These are phyloP conservation scores for Aspergillus conjunctus DNA, from an alignment of 495 filamentous ascomycete genomes.

Conservation along the genomic window DNA sequence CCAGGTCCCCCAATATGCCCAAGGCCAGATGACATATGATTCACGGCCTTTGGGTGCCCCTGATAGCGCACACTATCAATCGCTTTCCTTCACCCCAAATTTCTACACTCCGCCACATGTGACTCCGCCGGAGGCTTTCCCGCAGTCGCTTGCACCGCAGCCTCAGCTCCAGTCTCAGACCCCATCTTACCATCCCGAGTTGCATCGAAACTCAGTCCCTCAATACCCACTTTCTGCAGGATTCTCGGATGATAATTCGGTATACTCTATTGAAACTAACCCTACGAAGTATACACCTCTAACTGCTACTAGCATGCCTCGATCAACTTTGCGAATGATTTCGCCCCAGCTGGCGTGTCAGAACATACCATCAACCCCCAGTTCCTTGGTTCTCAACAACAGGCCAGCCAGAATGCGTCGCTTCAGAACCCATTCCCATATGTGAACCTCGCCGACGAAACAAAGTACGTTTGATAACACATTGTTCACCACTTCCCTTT, in stretches of 20 bases:
- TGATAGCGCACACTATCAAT: conserved; percentile 38
- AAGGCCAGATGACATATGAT: conserved; percentile 41
- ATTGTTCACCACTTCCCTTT: neutral
- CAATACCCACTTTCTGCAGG: conserved; percentile 33
- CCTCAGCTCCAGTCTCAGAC: conserved; percentile 30
- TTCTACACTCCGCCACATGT: conserved; percentile 40
- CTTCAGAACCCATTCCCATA: conserved; percentile 37
- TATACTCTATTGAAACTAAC: conserved; percentile 17
- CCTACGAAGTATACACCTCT: neutral
- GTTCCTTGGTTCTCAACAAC: conserved; percentile 37
- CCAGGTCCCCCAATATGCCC: conserved; percentile 38
- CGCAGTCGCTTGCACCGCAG: conserved; percentile 27
- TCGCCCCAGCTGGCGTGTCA: conserved; percentile 27
- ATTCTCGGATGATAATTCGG: conserved; percentile 31
- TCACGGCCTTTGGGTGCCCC: conserved; percentile 32
- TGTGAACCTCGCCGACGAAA: conserved; percentile 29
- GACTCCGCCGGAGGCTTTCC: conserved; percentile 33
- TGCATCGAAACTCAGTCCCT: conserved; percentile 27
- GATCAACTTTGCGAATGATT: conserved; percentile 40
- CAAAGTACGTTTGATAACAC: conserved; percentile 29
- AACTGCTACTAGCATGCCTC: conserved; percentile 28
- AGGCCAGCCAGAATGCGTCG: conserved; percentile 24
- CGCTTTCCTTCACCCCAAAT: conserved; percentile 35
- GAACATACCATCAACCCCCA: conserved; percentile 47
- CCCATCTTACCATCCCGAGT: conserved; percentile 20